Evolutionary conservation across 345 rosid genomes (phyloP), one percentile per base, ranked within the genome.

Genomic region (Combretum micranthum): DNA sequence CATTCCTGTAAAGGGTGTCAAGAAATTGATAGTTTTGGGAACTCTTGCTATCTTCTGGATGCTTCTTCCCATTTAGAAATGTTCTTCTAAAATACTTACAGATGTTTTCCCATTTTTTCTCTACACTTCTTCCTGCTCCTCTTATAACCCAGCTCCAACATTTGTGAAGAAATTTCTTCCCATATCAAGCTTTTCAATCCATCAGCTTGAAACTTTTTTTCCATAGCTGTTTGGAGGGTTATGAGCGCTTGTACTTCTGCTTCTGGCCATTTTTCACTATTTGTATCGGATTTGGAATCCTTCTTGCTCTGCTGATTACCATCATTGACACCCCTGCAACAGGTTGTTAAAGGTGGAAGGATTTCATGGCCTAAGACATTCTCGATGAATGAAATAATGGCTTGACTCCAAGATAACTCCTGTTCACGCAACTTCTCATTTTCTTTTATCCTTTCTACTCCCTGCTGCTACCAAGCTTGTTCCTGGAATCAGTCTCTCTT

Each of bases 31-130:
- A 83, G 68, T 77, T 83, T 0, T 72, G 53, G 58, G 83, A 74
- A 52, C 75, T 63, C 74, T 77, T 79, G 59, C 70, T 69, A 59
- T 71, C 74, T 52, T 74, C 82, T 0, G 64, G 43, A 65, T 44
- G 82, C 64, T 77, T 80, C 74, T 66, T 75, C 42, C 76, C 73
- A 43, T 64, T 72, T 51, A 50, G 89, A 50, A 59, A 56, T 14
- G 81, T 65, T 68, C 67, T 82, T 69, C 59, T 76, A 82, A 68
- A 82, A 73, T 80, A 84, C 77, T 82, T 82, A 69, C 82, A 84
- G 64, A 89, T 82, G 71, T 86, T 89, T 63, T 82, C 92, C 95
- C 95, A 89, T 65, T 89, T 89, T n/a, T 78, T 82, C 94, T 74
- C 73, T 86, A 17, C 96, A 88, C 69, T 86, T 84, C 64, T 77